Evolutionary conservation across 75 land plant species (phyloP), one percentile per base, ranked within the genome.

Genomic region (Pinus albicaulis): DNA sequence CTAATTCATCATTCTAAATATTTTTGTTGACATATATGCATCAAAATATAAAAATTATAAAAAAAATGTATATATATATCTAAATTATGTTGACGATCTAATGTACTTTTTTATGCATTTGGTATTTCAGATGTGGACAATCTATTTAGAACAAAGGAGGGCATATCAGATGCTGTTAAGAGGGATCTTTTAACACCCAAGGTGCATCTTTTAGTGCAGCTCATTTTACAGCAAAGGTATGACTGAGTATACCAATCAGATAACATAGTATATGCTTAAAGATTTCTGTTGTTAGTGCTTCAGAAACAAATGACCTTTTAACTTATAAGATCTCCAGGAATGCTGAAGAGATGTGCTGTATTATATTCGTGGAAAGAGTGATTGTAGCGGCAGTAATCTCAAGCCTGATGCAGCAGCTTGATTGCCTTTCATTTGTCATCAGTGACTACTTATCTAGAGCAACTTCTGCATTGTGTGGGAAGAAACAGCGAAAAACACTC

Each of bases 371-470:
- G 25, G 24, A 71, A 48, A 71, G 73, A 48, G 28, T 71, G 56
- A 71, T 71, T 44, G 15, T 20, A 22, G 73, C 73, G n/a, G 55
- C 24, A 44, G 25, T 71, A 11, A 71, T 91, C 16, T 86, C 89
- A 65, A 78, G 89, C 73, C 73, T 98, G 57, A 60, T 90, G 74
- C 85, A 81, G 64, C 85, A 84, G 63, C 31, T 89, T 16, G 20
- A 76, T 2, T 76, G 71, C 72, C 81, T 94, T 26, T 86, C 98
- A n/a, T 86, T 88, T 76, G 81, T 87, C 22, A 76, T 38, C 7
- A 74, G 88, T 72, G 84, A 88, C 6, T 91, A 83, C 80, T 56
- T 91, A 73, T 80, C 88, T 75, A 91, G 93, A 71, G 84, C 86
- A 77, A 83, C 59, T 76, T 80, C 91, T 48, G 78, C 91, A 20